phyloP scores from a whole-genome alignment of 306 rosid species.

The Trifolium dubium region DNA sequence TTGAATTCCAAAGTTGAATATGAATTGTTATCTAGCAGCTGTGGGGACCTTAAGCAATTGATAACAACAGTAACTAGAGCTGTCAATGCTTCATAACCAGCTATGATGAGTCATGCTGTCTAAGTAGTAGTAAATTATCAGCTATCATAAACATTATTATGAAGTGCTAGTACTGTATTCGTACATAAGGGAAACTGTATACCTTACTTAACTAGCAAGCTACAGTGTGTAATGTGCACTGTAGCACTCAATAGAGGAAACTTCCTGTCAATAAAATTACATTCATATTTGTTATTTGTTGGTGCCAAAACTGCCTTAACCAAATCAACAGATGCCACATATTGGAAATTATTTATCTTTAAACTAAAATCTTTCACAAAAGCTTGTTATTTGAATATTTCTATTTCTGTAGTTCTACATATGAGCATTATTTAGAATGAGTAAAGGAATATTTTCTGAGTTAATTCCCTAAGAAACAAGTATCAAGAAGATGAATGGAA shows the following conservation, averaged over 20 bases:
- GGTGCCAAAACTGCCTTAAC: constrained; percentile 1
- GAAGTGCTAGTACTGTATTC: constrained; percentile 18
- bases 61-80: constrained; percentile 38
- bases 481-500: constrained; percentile 45
- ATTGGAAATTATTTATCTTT: constrained; percentile 30
- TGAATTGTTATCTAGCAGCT: constrained; percentile 15
- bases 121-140: constrained; percentile 36
- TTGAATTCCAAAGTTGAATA: constrained; percentile 29
- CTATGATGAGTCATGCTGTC: constrained; percentile 43
- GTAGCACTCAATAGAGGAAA: constrained; percentile 27
- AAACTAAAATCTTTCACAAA: constrained; percentile 20
- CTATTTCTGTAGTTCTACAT: not conserved
- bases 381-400: not conserved
- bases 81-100: constrained; percentile 38
- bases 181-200: constrained; percentile 44
- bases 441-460: not conserved
- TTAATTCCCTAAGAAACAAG: constrained; percentile 46
- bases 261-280: constrained; percentile 39
- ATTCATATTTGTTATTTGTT: constrained; percentile 32
- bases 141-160: constrained; percentile 14
- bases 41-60: constrained; percentile 17
- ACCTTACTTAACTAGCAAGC: constrained; percentile 33
- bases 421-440: constrained; percentile 49
- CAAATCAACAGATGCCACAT: not conserved
- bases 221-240: not conserved